These are phyloP conservation scores for Alnus rubra DNA, from an alignment of 306 rosid species.

Conservation along the genomic window DNA sequence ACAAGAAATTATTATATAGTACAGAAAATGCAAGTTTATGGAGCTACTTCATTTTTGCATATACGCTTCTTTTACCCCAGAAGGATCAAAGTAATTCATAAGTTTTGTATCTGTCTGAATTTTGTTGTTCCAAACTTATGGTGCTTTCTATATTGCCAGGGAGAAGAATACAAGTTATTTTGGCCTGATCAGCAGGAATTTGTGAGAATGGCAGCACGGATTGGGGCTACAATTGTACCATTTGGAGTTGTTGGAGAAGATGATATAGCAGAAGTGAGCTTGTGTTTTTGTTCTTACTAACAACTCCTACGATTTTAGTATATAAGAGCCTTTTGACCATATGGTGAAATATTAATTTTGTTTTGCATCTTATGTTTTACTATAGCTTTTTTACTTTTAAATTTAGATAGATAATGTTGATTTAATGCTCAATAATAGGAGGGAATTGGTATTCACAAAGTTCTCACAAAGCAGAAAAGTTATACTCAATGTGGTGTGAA, in stretches of 20 bases:
- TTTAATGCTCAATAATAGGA: neutral
- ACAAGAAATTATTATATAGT: neutral
- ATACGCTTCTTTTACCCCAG: neutral
- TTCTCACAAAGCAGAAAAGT: too few species aligned
- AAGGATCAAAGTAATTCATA: neutral
- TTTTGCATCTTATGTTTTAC: neutral
- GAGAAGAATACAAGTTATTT: slow-evolving; percentile 78
- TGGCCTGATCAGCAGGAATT: slow-evolving; percentile 91
- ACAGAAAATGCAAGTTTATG: neutral
- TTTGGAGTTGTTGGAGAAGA: slow-evolving; percentile 97
- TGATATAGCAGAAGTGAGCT: slow-evolving; percentile 70
- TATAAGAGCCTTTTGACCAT: neutral
- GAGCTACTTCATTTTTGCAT: too few species aligned
- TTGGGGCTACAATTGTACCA: slow-evolving; percentile 94
- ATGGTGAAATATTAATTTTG: neutral
- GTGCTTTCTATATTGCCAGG: slow-evolving; percentile 47
- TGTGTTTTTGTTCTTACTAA: slow-evolving; percentile 16
- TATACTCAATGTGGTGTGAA: too few species aligned
- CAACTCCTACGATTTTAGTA: neutral
- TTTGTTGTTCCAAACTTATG: slow-evolving; percentile 19
- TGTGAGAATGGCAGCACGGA: slow-evolving; percentile 93
- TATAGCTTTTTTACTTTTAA: neutral
- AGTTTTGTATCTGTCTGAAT: slow-evolving; percentile 4
- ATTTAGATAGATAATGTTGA: neutral
- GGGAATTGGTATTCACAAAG: too few species aligned